phyloP scores from a whole-genome alignment of 2,329 filamentous ascomycete genomes.

The Westerdykella aurantiaca region DNA sequence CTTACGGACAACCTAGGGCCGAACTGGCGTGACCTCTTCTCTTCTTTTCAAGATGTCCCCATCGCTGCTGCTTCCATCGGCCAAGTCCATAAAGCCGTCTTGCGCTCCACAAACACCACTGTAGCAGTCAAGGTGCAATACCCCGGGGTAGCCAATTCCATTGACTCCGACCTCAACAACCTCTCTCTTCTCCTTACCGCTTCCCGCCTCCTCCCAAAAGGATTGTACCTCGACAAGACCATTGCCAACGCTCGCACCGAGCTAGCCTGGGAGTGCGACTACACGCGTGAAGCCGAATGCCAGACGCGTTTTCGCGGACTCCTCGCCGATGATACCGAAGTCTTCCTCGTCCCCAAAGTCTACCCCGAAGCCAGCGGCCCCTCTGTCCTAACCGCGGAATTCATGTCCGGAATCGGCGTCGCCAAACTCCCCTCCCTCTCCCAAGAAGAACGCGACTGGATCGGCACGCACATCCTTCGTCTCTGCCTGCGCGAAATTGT shows the following conservation, averaged over 20 bases:
- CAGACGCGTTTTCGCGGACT: constrained; percentile 70
- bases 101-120: constrained; percentile 65
- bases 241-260: constrained; percentile 92
- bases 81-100: constrained; percentile 81
- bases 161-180: constrained; percentile 94
- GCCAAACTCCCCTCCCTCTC: constrained; percentile 71
- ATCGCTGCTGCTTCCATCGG: constrained; percentile 96
- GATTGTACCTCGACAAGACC: constrained; percentile 91
- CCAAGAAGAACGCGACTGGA: constrained; percentile 88
- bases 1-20: constrained; percentile 70
- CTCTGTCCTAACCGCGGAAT: constrained; percentile 88
- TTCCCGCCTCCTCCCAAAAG: constrained; percentile 81
- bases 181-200: constrained; percentile 85
- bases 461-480: constrained; percentile 86
- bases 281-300: constrained; percentile 78
- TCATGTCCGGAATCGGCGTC: constrained; percentile 79
- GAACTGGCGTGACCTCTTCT: constrained; percentile 79
- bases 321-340: constrained; percentile 64
- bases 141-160: constrained; percentile 89
- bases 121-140: constrained; percentile 98
- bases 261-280: constrained; percentile 96
- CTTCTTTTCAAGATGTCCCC: constrained; percentile 80
- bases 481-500: constrained; percentile 89
- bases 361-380: constrained; percentile 73
- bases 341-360: constrained; percentile 75